Percentiles rank a stretch among this genome's conserved stretches.
phyloP scores from a whole-genome alignment of 495 filamentous ascomycete species.

The Aeminium ludgeri region DNA sequence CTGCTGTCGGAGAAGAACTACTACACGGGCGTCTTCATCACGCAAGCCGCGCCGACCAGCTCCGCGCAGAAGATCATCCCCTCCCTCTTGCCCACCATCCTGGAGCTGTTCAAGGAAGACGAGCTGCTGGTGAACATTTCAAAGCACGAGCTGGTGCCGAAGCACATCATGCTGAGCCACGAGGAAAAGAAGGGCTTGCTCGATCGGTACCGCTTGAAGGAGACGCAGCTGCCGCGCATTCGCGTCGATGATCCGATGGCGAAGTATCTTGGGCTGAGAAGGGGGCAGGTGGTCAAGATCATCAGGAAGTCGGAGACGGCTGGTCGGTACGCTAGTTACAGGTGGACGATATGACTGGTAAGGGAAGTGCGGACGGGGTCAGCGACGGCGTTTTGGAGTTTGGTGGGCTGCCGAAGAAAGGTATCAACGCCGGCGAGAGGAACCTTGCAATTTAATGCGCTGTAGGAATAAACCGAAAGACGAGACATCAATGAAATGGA shows the following conservation, averaged over 20 bases:
- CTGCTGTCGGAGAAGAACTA: constrained; percentile 58
- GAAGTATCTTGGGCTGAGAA: constrained; percentile 74
- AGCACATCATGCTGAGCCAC: constrained; percentile 72
- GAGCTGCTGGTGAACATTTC: constrained; percentile 97
- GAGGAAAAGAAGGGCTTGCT: constrained; percentile 77
- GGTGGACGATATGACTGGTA: constrained; percentile 40
- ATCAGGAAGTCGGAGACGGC: constrained; percentile 69
- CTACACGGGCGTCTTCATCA: constrained; percentile 78
- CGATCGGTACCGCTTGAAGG: constrained; percentile 83
- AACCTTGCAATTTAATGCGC: no score
- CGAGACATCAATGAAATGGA: no score
- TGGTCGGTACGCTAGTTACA: constrained; percentile 58
- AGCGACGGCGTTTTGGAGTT: neutral
- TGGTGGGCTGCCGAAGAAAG: neutral
- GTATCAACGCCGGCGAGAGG: no score
- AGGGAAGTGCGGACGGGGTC: neutral
- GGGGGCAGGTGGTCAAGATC: constrained; percentile 96
- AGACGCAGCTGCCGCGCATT: constrained; percentile 88
- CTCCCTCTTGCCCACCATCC: constrained; percentile 48
- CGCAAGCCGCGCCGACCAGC: constrained; percentile 59
- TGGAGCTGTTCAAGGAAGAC: constrained; percentile 89
- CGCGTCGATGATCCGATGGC: constrained; percentile 82
- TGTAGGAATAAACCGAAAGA: no score
- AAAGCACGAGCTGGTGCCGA: constrained; percentile 89
- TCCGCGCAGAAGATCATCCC: constrained; percentile 71